Conservation (phyloP, 2,329 filamentous ascomycete species). For the Fusarium musae region DNA sequence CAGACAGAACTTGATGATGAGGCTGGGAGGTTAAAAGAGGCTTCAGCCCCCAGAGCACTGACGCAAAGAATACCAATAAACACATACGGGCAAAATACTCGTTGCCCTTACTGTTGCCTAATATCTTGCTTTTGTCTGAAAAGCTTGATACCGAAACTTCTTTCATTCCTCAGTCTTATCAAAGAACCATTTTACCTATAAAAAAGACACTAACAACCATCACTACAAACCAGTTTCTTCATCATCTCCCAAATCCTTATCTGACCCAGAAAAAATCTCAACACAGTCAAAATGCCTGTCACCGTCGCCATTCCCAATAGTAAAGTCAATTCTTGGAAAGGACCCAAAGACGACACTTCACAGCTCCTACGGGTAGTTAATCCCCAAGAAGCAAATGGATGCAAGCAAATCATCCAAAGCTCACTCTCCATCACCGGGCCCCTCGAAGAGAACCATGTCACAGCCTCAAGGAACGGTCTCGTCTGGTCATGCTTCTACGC, state of each 20-base stretch:
- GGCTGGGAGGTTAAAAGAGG: too few species aligned
- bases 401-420: background rate
- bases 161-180: too few species aligned
- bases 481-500: background rate
- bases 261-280: too few species aligned
- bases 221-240: fast-evolving
- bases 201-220: fast-evolving
- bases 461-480: background rate
- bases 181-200: background rate
- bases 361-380: background rate
- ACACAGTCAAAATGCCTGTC: background rate
- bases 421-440: fast-evolving
- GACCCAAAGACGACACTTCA: background rate
- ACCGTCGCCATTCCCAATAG: background rate
- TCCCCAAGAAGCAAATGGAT: background rate
- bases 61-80: too few species aligned
- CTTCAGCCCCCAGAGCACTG: too few species aligned
- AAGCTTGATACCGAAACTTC: too few species aligned
- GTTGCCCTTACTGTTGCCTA: too few species aligned
- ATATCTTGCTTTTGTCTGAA: too few species aligned
- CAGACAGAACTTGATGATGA: too few species aligned
- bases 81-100: too few species aligned
- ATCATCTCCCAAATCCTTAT: fast-evolving
- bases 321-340: fast-evolving
- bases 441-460: background rate